phyloP scores from a whole-genome alignment of 805 yeast genomes.

The Saccharomycopsis oosterbeekiorum region DNA sequence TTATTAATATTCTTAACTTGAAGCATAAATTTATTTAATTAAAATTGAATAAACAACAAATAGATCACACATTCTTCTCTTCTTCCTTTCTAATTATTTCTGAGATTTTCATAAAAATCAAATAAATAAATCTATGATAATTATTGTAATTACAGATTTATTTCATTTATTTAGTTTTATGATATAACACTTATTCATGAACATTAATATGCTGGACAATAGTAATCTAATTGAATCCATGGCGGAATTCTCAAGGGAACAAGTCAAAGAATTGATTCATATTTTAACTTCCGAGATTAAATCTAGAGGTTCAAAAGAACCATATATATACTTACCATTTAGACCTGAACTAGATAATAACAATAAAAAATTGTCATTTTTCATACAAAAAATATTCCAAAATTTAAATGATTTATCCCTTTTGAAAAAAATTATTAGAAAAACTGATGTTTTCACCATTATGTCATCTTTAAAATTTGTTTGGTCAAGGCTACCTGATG shows the following conservation, averaged over 20 bases:
- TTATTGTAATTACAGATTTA: too few species aligned
- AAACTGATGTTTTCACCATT: slow-evolving; percentile 59
- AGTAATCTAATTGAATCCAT: neutral
- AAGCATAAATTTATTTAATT: too few species aligned
- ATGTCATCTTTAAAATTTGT: slow-evolving; percentile 69
- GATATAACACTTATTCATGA: neutral
- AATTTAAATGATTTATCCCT: slow-evolving; percentile 22
- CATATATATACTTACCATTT: slow-evolving; percentile 68
- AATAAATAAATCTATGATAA: neutral
- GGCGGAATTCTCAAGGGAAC: slow-evolving; percentile 49
- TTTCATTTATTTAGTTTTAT: neutral
- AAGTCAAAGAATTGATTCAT: slow-evolving; percentile 59
- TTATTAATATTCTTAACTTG: too few species aligned
- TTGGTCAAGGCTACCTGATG: slow-evolving; percentile 78
- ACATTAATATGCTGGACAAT: neutral
- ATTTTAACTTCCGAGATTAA: slow-evolving; percentile 65
- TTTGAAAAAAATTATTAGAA: slow-evolving; percentile 34
- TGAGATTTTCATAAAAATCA: neutral
- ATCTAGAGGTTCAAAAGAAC: slow-evolving; percentile 57
- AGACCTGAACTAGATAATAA: slow-evolving; percentile 48
- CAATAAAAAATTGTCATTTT: slow-evolving; percentile 47
- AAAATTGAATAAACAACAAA: too few species aligned
- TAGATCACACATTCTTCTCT: too few species aligned
- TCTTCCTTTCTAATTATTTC: too few species aligned
- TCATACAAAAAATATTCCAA: slow-evolving; percentile 43